Conservation (phyloP, 2,329 filamentous ascomycete species). For the Cryphonectria nitschkei region DNA sequence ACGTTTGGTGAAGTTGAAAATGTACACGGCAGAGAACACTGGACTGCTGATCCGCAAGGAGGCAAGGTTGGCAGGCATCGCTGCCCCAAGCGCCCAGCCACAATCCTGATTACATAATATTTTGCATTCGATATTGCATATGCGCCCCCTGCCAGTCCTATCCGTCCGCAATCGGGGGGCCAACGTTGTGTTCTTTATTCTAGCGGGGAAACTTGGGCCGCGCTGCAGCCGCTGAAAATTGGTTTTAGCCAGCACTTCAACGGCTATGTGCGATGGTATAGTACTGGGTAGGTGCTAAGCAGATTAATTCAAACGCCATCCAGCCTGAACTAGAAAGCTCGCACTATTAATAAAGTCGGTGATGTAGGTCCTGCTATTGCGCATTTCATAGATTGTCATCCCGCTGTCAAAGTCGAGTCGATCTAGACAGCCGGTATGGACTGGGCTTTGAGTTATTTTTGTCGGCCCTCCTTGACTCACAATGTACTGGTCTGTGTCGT, state of each 20-base stretch:
- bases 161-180: not conserved
- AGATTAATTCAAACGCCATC: not conserved
- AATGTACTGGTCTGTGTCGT: not conserved
- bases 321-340: not conserved
- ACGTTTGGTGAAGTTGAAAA: not conserved
- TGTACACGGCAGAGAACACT: not conserved
- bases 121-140: not conserved
- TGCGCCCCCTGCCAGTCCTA: not conserved
- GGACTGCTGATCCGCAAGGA: not conserved
- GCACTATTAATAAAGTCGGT: not conserved
- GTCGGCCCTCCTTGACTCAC: constrained; percentile 1
- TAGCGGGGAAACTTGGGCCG: not conserved
- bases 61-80: not conserved
- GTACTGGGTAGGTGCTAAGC: not conserved
- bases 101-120: not conserved
- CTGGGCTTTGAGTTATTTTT: not conserved
- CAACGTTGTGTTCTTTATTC: not conserved
- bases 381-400: not conserved
- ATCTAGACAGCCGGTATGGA: not conserved
- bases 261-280: not conserved
- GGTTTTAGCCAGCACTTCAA: not conserved
- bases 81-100: not conserved
- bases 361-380: not conserved
- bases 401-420: not conserved
- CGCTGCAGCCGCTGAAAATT: not conserved